Evolutionary conservation across 345 rosid genomes (phyloP), one percentile per base, ranked within the genome.

Genomic region (Salix koriyanagi): DNA sequence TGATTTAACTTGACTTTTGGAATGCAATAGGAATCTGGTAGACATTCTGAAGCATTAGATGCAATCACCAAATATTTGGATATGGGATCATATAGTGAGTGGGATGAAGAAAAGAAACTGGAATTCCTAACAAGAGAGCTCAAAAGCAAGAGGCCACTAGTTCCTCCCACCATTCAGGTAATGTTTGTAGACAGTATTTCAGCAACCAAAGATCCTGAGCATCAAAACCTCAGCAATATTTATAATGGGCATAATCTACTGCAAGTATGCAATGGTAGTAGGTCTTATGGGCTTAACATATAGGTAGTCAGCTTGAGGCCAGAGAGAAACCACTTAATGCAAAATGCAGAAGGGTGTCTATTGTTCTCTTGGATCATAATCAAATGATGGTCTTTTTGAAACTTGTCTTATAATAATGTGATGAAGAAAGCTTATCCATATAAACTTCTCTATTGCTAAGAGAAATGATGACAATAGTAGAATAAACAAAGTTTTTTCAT

Each of bases 81-180:
- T 83, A 90, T 96, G 90, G 99, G 97, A 81, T 86, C 91, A 10
- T 96, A 89, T 70, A 93, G 96, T 41, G 98, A 91, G 87, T 96
- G 99, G 98, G 91, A 93, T 77, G 99, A 96, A 84, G 98, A 91
- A 42, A 91, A 91, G 85, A 93, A 89, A 76, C 87, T 96, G 75
- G 92, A 92, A 32, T 96, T 93, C 76, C 81, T 96, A 66, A 90
- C 91, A 2, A 88, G 85, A 83, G 98, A 96, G 81, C 90, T 96
- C 50, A 91, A 96, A 83, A 96, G 96, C 77, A 96, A 96, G 88
- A 85, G 99, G 76, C 98, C 98, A 2, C 86, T 96, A 71, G 89
- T 96, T 84, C 99, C 99, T 71, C 87, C 80, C 66, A 83, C 84
- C 70, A 96, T 96, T 76, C 86, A 89, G 93, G 99, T 93, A 79